Percentiles rank a stretch among this genome's conserved stretches.
phyloP scores from a whole-genome alignment of 345 rosid genomes.

The Atalantia buxifolia region DNA sequence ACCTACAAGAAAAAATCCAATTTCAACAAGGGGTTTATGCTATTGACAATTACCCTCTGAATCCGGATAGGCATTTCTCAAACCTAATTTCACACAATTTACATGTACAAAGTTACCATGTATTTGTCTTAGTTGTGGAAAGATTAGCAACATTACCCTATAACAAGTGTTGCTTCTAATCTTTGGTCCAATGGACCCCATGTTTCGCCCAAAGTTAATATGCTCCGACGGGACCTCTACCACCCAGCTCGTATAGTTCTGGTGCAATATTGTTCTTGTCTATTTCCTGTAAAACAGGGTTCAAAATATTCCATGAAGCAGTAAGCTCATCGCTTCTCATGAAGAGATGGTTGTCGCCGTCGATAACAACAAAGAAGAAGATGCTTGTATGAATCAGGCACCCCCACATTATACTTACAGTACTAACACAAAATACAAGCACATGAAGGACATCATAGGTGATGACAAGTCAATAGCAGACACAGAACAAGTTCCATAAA shows the following conservation, averaged over 20 bases:
- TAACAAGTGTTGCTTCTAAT: not conserved
- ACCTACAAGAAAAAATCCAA: too few species aligned
- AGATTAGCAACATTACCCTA: not conserved
- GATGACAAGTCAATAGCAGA: not conserved
- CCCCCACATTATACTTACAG: slow-evolving; percentile 50
- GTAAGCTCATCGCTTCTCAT: too few species aligned
- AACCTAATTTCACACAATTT: slow-evolving; percentile 4
- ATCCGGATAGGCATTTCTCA: too few species aligned
- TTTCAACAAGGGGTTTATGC: too few species aligned
- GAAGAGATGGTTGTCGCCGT: too few species aligned
- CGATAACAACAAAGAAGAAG: slow-evolving; percentile 20
- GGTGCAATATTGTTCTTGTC: too few species aligned
- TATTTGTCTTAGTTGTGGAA: not conserved
- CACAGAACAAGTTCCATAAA: too few species aligned
- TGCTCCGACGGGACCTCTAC: too few species aligned
- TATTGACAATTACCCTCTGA: too few species aligned
- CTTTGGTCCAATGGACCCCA: slow-evolving; percentile 46
- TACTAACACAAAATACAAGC: not conserved
- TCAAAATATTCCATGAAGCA: too few species aligned
- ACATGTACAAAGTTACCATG: not conserved
- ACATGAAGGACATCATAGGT: not conserved
- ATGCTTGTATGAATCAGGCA: slow-evolving; percentile 78
- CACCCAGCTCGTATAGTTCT: too few species aligned
- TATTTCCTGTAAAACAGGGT: not conserved
- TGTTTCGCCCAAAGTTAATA: slow-evolving; percentile 54